Percentiles rank a stretch among this genome's conserved stretches.
Evolutionary conservation across 495 filamentous ascomycete genomes (phyloP).

Genomic region (Aspergillus diversus): DNA sequence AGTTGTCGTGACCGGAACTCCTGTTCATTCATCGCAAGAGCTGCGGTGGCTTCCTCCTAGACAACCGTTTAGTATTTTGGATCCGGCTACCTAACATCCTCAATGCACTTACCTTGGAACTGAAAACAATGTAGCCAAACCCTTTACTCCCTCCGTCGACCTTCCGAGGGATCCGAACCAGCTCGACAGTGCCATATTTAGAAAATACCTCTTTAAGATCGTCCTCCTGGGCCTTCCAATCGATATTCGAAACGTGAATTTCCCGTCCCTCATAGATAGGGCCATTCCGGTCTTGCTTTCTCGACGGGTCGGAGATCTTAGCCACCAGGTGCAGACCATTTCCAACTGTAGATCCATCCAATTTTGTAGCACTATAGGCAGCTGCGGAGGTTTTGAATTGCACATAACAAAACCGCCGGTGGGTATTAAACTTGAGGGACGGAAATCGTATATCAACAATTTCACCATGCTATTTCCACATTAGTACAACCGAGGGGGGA

Average conservation of each 20-base stretch:
- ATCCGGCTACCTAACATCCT: background rate
- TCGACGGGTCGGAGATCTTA: conserved; percentile 80
- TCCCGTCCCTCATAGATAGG: conserved; percentile 84
- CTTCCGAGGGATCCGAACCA: conserved; percentile 65
- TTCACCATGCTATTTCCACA: conserved; percentile 63
- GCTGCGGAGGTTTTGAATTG: conserved; percentile 71
- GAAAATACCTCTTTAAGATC: conserved; percentile 72
- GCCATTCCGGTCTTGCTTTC: conserved; percentile 79
- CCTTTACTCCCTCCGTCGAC: conserved; percentile 70
- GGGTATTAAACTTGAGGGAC: conserved; percentile 83
- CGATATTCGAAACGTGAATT: conserved; percentile 77
- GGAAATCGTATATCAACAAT: conserved; percentile 88
- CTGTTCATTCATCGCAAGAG: conserved; percentile 70
- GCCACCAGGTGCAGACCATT: conserved; percentile 67
- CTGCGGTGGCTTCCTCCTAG: conserved; percentile 67
- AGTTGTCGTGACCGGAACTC: conserved; percentile 70
- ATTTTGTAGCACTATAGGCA: conserved; percentile 66
- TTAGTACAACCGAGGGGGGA: conserved; percentile 24
- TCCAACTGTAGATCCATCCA: conserved; percentile 71
- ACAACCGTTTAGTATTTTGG: conserved; percentile 19
- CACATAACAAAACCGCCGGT: conserved; percentile 91
- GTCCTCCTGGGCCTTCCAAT: conserved; percentile 64
- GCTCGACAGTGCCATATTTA: conserved; percentile 74
- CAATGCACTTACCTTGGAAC: conserved; percentile 58
- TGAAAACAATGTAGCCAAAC: conserved; percentile 76